These are phyloP conservation scores for Apiospora saccharicola DNA, from an alignment of 2,329 filamentous ascomycete genomes.

Conservation along the genomic window DNA sequence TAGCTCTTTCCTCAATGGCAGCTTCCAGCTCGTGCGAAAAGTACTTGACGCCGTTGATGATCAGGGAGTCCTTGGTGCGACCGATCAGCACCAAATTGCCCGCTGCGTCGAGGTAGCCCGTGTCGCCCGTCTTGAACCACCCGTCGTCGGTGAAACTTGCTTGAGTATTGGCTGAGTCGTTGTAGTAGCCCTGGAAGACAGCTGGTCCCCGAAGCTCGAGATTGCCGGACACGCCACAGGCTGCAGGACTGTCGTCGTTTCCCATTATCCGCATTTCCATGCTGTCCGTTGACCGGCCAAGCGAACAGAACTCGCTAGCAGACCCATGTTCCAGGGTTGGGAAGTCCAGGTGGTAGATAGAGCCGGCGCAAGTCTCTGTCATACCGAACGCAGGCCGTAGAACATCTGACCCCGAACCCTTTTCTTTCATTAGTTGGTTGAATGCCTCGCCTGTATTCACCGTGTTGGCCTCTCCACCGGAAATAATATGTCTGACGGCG, in stretches of 20 bases:
- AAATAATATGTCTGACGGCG: constrained; percentile 21
- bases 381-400: constrained; percentile 27
- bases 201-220: constrained; percentile 16
- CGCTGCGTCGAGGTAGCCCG: background rate
- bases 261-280: constrained; percentile 22
- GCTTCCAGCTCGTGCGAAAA: constrained; percentile 23
- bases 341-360: constrained; percentile 26
- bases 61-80: constrained; percentile 22
- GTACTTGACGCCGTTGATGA: constrained; percentile 23
- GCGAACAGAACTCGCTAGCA: constrained; percentile 23
- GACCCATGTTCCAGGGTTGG: background rate
- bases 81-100: constrained; percentile 8
- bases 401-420: constrained; percentile 15
- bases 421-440: constrained; percentile 8
- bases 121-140: constrained; percentile 22
- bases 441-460: constrained; percentile 24
- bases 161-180: background rate
- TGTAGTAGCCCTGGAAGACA: constrained; percentile 13
- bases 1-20: background rate
- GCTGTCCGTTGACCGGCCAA: constrained; percentile 8
- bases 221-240: background rate
- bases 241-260: background rate
- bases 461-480: constrained; percentile 27
- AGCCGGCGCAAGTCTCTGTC: constrained; percentile 28
- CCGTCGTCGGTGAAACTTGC: constrained; percentile 2